Evolutionary conservation across 768 basidiomycete species (phyloP).

Genomic region (Rhizopogon rudus): DNA sequence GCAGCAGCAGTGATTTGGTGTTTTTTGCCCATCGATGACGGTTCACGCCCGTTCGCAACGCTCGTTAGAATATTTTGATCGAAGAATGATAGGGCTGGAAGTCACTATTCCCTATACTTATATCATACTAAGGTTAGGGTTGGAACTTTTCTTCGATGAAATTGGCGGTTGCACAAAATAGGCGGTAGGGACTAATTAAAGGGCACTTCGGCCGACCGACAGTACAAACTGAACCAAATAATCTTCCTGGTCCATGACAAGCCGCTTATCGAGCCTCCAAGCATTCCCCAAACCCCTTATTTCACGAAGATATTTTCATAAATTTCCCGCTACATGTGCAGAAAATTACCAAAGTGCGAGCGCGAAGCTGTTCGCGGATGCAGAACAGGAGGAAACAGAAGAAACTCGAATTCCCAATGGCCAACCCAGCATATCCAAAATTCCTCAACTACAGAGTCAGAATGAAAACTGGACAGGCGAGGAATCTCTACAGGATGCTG

Average conservation of each 20-base stretch:
- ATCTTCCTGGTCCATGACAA: neutral
- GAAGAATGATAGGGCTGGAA: too few species aligned
- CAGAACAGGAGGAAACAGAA: slow-evolving; percentile 47
- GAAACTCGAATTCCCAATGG: slow-evolving; percentile 11
- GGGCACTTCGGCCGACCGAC: too few species aligned
- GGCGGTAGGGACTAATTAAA: too few species aligned
- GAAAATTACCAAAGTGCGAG: slow-evolving; percentile 34
- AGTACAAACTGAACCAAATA: neutral
- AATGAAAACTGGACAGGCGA: slow-evolving; percentile 77
- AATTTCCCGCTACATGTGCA: neutral
- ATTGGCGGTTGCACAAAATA: neutral
- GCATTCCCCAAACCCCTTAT: neutral
- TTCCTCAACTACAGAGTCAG: slow-evolving; percentile 34
- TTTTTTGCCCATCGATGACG: neutral
- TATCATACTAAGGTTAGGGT: neutral
- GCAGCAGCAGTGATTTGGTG: neutral
- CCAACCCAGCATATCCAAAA: slow-evolving; percentile 12
- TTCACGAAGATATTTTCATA: neutral
- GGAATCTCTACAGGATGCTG: slow-evolving; percentile 62
- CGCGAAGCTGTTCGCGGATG: slow-evolving; percentile 64
- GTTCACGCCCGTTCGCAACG: neutral
- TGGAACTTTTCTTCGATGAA: neutral
- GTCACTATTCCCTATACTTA: too few species aligned
- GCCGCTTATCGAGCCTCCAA: neutral
- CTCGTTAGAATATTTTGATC: too few species aligned